Evolutionary conservation across 2,329 filamentous ascomycete species (phyloP).

Genomic region (Trichoderma asperellum): DNA sequence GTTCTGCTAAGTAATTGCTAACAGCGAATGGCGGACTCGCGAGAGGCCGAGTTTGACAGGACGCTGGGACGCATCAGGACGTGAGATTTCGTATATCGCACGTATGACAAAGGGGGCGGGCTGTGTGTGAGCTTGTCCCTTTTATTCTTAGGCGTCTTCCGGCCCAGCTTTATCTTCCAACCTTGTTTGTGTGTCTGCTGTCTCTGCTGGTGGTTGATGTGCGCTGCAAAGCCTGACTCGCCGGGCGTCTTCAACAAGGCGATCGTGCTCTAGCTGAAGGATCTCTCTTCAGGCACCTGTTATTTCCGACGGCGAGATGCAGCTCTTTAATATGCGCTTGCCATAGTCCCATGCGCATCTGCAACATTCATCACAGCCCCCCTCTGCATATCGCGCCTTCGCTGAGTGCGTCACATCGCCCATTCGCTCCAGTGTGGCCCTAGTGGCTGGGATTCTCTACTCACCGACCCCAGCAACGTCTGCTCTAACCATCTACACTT

Average conservation of each 20-base stretch:
- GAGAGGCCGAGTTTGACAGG: background rate
- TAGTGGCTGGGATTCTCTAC: background rate
- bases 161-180: background rate
- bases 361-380: constrained; percentile 16
- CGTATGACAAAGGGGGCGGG: background rate
- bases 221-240: constrained; percentile 7
- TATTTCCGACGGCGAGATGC: constrained; percentile 8
- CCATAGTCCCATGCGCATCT: background rate
- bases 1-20: background rate
- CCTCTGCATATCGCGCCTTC: constrained; percentile 16
- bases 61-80: constrained; percentile 1
- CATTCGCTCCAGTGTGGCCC: constrained; percentile 21
- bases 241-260: constrained; percentile 1
- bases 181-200: background rate
- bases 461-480: background rate
- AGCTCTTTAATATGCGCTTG: constrained; percentile 21
- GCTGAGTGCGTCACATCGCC: constrained; percentile 13
- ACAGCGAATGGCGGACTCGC: background rate
- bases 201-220: background rate
- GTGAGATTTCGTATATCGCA: background rate
- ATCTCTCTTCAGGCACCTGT: constrained; percentile 17
- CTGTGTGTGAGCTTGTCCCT: background rate
- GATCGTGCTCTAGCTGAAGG: constrained; percentile 10
- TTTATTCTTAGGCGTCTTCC: background rate
- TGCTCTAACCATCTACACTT: constrained; percentile 7